Percentiles rank a stretch among this genome's conserved stretches.
phyloP scores from a whole-genome alignment of 805 yeast genomes.

The Candida incommunis region DNA sequence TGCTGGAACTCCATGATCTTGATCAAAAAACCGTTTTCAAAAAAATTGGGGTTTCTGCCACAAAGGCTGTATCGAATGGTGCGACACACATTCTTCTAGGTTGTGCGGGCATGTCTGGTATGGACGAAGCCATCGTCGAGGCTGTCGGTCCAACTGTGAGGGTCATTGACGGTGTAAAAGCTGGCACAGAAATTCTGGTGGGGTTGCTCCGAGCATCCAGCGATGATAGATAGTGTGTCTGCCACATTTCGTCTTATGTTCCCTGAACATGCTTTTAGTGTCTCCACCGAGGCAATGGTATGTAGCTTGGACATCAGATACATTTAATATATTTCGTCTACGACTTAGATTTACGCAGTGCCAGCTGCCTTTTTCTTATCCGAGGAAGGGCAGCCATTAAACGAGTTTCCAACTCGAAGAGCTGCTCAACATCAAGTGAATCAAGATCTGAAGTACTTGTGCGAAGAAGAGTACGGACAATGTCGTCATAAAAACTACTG shows the following conservation, averaged over 20 bases:
- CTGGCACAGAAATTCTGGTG: constrained; percentile 31
- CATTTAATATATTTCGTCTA: no score
- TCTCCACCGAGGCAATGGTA: no score
- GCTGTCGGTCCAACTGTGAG: constrained; percentile 24
- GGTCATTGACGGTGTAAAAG: constrained; percentile 34
- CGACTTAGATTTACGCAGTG: not conserved
- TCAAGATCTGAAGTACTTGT: not conserved
- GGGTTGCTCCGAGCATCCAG: constrained; percentile 14
- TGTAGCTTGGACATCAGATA: no score
- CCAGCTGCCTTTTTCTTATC: not conserved
- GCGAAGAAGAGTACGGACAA: not conserved
- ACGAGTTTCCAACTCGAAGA: not conserved
- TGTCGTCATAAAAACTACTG: not conserved
- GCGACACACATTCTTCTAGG: constrained; percentile 33
- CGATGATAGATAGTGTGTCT: not conserved
- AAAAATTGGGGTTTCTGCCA: constrained; percentile 15
- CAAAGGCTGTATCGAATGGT: constrained; percentile 17
- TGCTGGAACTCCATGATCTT: constrained; percentile 18
- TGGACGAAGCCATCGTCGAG: constrained; percentile 25
- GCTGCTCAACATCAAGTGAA: not conserved
- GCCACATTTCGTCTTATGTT: not conserved
- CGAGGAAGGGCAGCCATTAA: not conserved
- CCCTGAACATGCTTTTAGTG: no score
- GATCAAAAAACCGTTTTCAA: constrained; percentile 11
- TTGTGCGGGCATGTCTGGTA: constrained; percentile 43